A percentile compares a stretch with the other conserved stretches of the same genome.
These are phyloP conservation scores for Apiospora phragmitis DNA, from an alignment of 2,329 filamentous ascomycete species.

Conservation along the genomic window DNA sequence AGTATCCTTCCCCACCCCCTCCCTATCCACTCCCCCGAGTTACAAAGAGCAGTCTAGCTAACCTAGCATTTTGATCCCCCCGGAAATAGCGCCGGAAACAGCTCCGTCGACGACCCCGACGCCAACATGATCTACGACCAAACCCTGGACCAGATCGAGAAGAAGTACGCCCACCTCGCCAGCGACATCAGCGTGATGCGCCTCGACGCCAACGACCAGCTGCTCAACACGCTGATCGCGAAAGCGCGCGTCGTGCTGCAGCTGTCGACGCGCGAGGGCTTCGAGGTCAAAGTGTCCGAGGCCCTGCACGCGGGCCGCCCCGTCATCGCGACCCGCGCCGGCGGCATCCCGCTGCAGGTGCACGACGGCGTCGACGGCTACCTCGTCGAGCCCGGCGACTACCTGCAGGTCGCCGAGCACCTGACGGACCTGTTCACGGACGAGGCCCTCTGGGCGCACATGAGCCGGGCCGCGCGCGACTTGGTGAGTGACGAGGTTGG, in stretches of 20 bases:
- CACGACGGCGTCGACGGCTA: constrained; percentile 71
- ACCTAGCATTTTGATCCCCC: neutral
- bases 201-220: constrained; percentile 74
- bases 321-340: constrained; percentile 72
- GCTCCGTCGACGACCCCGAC: constrained; percentile 80
- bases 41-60: neutral
- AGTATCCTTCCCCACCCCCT: constrained; percentile 21
- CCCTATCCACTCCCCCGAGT: neutral
- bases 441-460: constrained; percentile 61
- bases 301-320: constrained; percentile 79
- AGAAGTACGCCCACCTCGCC: constrained; percentile 60
- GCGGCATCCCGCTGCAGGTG: constrained; percentile 81
- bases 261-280: constrained; percentile 78
- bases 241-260: constrained; percentile 74
- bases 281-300: constrained; percentile 85
- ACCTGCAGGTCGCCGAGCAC: constrained; percentile 66
- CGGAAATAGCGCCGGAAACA: constrained; percentile 65
- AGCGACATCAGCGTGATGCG: constrained; percentile 74
- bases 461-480: constrained; percentile 62
- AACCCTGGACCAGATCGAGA: constrained; percentile 67
- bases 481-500: constrained; percentile 80
- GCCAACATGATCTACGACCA: constrained; percentile 71
- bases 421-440: constrained; percentile 68
- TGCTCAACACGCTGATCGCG: constrained; percentile 74
- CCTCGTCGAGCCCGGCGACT: constrained; percentile 71